Conservation (phyloP, 1,284 basidiomycete genomes). For the Cutaneotrichosporon cavernicola region DNA sequence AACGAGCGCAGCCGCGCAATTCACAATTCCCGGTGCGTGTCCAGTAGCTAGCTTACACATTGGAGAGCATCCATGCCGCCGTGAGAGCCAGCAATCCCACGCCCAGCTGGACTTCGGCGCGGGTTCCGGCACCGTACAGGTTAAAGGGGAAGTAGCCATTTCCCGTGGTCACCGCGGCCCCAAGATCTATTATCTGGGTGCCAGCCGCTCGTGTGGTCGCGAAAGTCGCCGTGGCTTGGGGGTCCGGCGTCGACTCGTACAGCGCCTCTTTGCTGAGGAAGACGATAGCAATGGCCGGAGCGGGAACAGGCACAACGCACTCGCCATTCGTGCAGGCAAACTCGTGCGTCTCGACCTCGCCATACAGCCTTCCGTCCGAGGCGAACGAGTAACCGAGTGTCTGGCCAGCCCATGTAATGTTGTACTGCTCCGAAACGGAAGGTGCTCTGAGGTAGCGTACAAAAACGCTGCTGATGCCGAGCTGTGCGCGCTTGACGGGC, state of each 20-base stretch:
- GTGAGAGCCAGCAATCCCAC: background rate
- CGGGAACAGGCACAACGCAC: conserved; percentile 65
- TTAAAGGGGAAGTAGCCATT: background rate
- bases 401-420: conserved; percentile 71
- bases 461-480: background rate
- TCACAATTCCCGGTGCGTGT: background rate
- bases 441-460: conserved; percentile 54
- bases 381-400: conserved; percentile 65
- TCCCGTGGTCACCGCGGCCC: background rate
- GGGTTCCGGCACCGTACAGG: background rate
- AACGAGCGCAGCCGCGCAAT: background rate
- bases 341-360: conserved; percentile 58
- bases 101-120: background rate
- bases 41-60: background rate
- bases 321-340: conserved; percentile 60
- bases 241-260: conserved; percentile 50
- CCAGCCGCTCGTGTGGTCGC: conserved; percentile 51
- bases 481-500: background rate
- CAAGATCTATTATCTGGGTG: background rate
- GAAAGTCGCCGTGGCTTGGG: conserved; percentile 57
- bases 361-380: conserved; percentile 64
- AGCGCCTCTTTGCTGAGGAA: conserved; percentile 62
- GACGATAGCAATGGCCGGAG: conserved; percentile 69
- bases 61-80: background rate
- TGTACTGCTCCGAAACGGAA: conserved; percentile 62